These are phyloP conservation scores for Didymella pinodella DNA, from an alignment of 2,329 filamentous ascomycete species.

Conservation along the genomic window DNA sequence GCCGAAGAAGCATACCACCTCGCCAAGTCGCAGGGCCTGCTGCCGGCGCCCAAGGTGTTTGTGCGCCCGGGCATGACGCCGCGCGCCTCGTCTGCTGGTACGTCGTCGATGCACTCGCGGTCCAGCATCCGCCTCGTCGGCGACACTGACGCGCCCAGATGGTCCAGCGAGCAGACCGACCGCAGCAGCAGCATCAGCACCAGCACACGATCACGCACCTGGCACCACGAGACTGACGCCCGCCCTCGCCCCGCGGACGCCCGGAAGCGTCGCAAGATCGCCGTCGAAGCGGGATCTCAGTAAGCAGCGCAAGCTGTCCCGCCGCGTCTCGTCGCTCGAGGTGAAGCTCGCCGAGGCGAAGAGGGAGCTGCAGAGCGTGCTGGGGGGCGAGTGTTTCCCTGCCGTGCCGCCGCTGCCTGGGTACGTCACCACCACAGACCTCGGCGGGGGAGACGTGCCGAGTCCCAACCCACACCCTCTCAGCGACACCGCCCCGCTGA, in stretches of 20 bases:
- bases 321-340: conserved; percentile 68
- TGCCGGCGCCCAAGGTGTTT: conserved; percentile 45
- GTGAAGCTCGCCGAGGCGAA: conserved; percentile 64
- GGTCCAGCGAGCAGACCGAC: background rate
- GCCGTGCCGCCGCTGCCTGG: conserved; percentile 48
- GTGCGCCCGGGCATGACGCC: conserved; percentile 34
- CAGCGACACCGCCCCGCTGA: conserved; percentile 37
- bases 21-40: conserved; percentile 44
- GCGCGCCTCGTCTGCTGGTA: conserved; percentile 16
- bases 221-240: background rate
- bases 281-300: conserved; percentile 65
- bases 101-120: background rate
- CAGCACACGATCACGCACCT: background rate
- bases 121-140: background rate
- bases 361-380: conserved; percentile 60
- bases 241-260: conserved; percentile 31
- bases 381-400: conserved; percentile 52
- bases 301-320: conserved; percentile 64
- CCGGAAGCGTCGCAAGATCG: conserved; percentile 53
- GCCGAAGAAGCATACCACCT: conserved; percentile 45
- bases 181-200: background rate
- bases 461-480: conserved; percentile 17
- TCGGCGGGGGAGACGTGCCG: background rate
- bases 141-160: background rate
- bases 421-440: background rate